These are phyloP conservation scores for Paratinospora sagittata DNA, from an alignment of 164 flowering plant species.

Conservation along the genomic window DNA sequence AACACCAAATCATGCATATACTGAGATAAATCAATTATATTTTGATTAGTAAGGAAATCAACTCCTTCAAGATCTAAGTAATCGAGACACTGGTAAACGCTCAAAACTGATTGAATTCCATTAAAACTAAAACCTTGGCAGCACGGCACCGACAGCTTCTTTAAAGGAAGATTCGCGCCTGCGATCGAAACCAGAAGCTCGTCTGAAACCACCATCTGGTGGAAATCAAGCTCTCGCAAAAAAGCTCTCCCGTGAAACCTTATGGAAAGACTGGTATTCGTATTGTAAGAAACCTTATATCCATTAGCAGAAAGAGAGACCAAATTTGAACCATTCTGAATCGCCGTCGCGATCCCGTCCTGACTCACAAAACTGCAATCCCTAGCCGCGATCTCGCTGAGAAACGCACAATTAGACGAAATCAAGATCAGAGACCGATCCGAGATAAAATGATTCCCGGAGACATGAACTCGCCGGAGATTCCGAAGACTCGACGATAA, in stretches of 20 bases:
- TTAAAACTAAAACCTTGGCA: constrained; percentile 30
- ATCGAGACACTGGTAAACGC: constrained; percentile 16
- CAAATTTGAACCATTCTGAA: constrained; percentile 27
- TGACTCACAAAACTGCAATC: constrained; percentile 38
- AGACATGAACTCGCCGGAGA: constrained; percentile 36
- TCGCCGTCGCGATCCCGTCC: constrained; percentile 23
- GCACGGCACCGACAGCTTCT: constrained; percentile 23
- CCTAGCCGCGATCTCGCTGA: constrained; percentile 28
- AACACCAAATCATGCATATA: constrained; percentile 24
- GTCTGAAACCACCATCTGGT: constrained; percentile 35
- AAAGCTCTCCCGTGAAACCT: constrained; percentile 11
- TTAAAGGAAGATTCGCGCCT: constrained; percentile 35
- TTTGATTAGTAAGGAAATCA: constrained; percentile 34
- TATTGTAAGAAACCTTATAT: constrained; percentile 11
- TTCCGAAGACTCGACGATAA: constrained; percentile 22
- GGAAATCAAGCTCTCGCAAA: constrained; percentile 34
- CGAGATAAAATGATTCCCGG: constrained; percentile 43
- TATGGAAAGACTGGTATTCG: not conserved
- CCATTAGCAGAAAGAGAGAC: constrained; percentile 23
- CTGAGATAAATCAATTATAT: constrained; percentile 24
- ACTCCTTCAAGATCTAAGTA: constrained; percentile 30
- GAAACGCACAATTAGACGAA: constrained; percentile 25
- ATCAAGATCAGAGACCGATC: constrained; percentile 35
- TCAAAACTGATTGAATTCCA: constrained; percentile 35
- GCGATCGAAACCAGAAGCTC: constrained; percentile 33